These are phyloP conservation scores for Ganoderma resinaceum DNA, from an alignment of 1,284 basidiomycete genomes.

Conservation along the genomic window DNA sequence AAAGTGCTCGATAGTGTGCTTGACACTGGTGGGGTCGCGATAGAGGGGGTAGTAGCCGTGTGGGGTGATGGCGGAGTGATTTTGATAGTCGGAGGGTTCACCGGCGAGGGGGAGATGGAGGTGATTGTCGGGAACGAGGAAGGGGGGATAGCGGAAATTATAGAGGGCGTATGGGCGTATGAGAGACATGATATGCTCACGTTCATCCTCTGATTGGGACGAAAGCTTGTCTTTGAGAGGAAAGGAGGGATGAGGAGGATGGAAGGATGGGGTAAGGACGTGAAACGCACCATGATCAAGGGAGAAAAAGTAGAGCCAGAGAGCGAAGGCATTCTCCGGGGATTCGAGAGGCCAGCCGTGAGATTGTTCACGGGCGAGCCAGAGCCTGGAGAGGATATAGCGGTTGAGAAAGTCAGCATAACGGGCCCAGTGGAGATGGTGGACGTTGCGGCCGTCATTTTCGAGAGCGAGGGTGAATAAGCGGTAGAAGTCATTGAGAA, in stretches of 20 bases:
- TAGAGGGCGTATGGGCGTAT: slow-evolving; percentile 64
- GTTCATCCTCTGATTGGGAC: slow-evolving; percentile 45
- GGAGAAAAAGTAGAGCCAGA: slow-evolving; percentile 71
- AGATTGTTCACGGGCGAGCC: slow-evolving; percentile 45
- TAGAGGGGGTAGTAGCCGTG: slow-evolving; percentile 70
- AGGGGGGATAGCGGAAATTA: slow-evolving; percentile 56
- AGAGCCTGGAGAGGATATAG: slow-evolving; percentile 53
- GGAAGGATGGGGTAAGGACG: slow-evolving; percentile 7
- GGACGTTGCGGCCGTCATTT: slow-evolving; percentile 77
- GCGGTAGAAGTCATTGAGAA: slow-evolving; percentile 56
- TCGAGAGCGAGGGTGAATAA: slow-evolving; percentile 73
- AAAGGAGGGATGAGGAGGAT: neutral
- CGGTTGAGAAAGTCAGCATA: slow-evolving; percentile 52
- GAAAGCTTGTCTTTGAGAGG: slow-evolving; percentile 50
- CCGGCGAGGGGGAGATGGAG: slow-evolving; percentile 55
- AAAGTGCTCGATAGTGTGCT: slow-evolving; percentile 47
- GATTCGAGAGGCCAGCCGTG: slow-evolving; percentile 65
- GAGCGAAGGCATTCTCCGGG: slow-evolving; percentile 54
- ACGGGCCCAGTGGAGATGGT: slow-evolving; percentile 56
- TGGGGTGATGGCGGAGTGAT: slow-evolving; percentile 44
- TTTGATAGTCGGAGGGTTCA: slow-evolving; percentile 44
- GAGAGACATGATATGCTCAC: slow-evolving; percentile 53
- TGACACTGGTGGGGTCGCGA: slow-evolving; percentile 41
- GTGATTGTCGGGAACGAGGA: slow-evolving; percentile 67
- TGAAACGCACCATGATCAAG: slow-evolving; percentile 51